Conservation (phyloP, 1,284 basidiomycete species). For the Ganoderma sinense region DNA sequence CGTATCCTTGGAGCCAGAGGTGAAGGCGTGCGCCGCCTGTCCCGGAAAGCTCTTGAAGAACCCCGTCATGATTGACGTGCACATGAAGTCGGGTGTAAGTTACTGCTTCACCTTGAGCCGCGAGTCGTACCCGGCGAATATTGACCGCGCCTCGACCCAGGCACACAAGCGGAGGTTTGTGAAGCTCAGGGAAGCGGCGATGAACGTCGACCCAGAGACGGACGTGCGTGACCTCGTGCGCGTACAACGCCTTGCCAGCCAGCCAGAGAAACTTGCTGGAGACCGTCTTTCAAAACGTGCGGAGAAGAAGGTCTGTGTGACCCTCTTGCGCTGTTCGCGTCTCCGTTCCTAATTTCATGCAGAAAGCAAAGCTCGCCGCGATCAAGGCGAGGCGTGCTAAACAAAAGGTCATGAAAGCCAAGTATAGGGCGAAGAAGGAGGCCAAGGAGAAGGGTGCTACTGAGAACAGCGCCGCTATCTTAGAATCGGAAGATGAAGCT, state of each 20-base stretch:
- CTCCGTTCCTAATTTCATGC: neutral
- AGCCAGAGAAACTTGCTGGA: constrained; percentile 13
- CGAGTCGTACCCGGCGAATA: neutral
- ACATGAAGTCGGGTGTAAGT: constrained; percentile 75
- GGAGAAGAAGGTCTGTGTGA: constrained; percentile 56
- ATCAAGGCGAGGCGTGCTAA: constrained; percentile 49
- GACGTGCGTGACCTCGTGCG: constrained; percentile 59
- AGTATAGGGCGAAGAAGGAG: constrained; percentile 32
- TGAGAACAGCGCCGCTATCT: constrained; percentile 2
- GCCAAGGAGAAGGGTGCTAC: constrained; percentile 21
- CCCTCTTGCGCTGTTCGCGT: neutral
- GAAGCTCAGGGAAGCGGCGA: constrained; percentile 53
- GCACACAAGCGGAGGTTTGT: constrained; percentile 67
- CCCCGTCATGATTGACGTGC: constrained; percentile 63
- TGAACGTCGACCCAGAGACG: constrained; percentile 46
- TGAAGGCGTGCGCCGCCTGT: constrained; percentile 74
- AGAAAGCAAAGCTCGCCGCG: constrained; percentile 52
- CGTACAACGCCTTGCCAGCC: constrained; percentile 30
- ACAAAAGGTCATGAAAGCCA: constrained; percentile 45
- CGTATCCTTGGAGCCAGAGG: constrained; percentile 57
- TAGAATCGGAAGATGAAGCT: neutral
- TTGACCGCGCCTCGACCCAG: constrained; percentile 41
- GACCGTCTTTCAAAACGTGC: constrained; percentile 57
- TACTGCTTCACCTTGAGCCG: constrained; percentile 19
- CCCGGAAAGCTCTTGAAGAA: constrained; percentile 80